Base-by-base conservation (phyloP, 176 grass and related monocot genomes). In the Hordeum marinum region DNA sequence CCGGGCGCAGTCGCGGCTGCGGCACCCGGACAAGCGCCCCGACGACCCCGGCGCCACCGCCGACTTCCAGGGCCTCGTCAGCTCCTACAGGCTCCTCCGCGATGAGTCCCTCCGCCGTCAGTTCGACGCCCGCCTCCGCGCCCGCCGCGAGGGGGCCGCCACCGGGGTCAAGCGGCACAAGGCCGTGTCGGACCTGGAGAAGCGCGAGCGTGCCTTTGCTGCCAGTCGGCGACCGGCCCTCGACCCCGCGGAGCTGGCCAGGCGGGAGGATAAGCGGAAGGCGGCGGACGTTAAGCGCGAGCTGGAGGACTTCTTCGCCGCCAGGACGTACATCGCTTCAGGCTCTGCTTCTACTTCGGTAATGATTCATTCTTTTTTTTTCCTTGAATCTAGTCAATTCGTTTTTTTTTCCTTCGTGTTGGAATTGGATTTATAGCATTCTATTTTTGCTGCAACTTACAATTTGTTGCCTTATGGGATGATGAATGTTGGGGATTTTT, bases 1-100 rank as follows among this genome's bases (percentile, higher is more conserved):
- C 83, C 69, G 72, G 31, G 85, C 81, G 24, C 92, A 92, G 48
- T 94, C 90, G 14, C 65, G 90, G 6, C 77, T 89, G 21, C 92
- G 94, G 20, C 90, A 97, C 21, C 94, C 90, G 24, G 92, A 97
- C 66, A 97, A 97, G 43, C 90, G 92, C n/a, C 92, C 81, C 50
- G 77, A 94, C 57, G 88, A 94, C 24, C 90, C 92, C 77, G 92
- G 87, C 81, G 92, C 94, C 72, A 97, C 94, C 85, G 88, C 92
- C 29, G 92, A 97, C 45, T 97, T 97, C 80, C 90, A 97, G 78
- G 70, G 55, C 25, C 94, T 97, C 62, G 82, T 80, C 9, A 78
- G 80, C 72, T 94, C 92, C 27, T 94, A 94, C 83, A 91, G 89
- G 37, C 43, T 94, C 48, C 79, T 97, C 43, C 87, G 84, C 21